Base-by-base conservation (phyloP, 2,329 filamentous ascomycete species). In the Penicillium brevicompactum region DNA sequence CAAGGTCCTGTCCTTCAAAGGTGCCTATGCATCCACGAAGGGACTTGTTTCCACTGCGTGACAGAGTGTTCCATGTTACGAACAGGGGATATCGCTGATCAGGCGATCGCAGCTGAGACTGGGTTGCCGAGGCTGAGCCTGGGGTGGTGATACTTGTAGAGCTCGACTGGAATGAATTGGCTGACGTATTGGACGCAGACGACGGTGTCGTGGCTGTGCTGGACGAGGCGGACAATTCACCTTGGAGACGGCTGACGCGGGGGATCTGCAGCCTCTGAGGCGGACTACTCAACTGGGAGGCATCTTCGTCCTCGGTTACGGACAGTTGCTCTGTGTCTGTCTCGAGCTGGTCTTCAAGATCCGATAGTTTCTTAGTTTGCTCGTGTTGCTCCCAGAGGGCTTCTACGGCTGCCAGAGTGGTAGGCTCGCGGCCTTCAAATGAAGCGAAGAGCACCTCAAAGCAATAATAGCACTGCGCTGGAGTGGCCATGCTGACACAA, bases 21-120 rank as follows among this genome's bases (percentile, higher is more conserved):
- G 93, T 99, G 64, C 94, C 94, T 70, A 99, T 97, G 80, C 94
- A 99, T 56, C 94, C 94, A 56, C 94, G 88, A 41, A 99, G 84
- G 22, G 83, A 84, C 70, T 87, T 87, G 61, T 85, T 77, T 27
- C 85, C 83, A 50, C 72, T 78, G 65, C 79, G 74, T 7, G 83
- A 85, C 51, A 91, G 65, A 0, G 85, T 91, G 77, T 97, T 96
- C 92, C 93, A 97, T 7, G 92, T 96, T 45, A 99, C 90, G 72
- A 97, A 97, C 38, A 97, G 82, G 0, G 93, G 93, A 59, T 87
- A 85, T 41, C 84, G 81, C 54, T 64, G 65, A 11, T 69, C 65
- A 75, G 74, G 64, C 74, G 69, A 57, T 63, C 61, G 67, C 67
- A 57, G 69, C 24, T 57, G 55, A 18, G n/a, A 13, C 13, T 13